phyloP scores from a whole-genome alignment of 306 rosid species.

The Gastrolobium villosum region DNA sequence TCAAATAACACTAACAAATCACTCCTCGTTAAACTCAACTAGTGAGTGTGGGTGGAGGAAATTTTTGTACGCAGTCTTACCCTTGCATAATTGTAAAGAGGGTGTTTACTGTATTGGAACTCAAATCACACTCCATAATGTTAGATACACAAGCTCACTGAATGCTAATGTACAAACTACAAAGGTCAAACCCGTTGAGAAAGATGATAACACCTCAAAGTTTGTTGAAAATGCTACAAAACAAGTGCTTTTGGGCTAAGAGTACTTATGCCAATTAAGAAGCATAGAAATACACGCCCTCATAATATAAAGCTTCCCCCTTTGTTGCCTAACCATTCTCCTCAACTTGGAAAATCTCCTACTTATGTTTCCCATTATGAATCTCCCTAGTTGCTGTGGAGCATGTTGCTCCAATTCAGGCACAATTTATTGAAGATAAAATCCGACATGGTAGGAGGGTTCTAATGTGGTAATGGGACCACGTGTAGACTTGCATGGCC shows the following conservation, averaged over 20 bases:
- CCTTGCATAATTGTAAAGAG: no score
- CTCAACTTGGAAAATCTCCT: constrained; percentile 73
- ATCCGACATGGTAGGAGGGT: constrained; percentile 33
- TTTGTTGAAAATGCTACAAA: background rate
- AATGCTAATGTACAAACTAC: constrained; percentile 3
- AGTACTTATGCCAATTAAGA: constrained; percentile 78
- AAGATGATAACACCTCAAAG: constrained; percentile 16
- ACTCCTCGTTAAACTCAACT: no score
- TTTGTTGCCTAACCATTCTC: constrained; percentile 79
- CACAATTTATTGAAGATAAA: constrained; percentile 51
- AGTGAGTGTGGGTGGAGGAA: no score
- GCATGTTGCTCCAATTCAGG: constrained; percentile 39
- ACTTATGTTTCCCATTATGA: constrained; percentile 50
- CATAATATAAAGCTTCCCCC: constrained; percentile 80
- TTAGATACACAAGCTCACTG: constrained; percentile 29
- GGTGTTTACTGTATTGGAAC: no score
- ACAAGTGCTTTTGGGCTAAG: constrained; percentile 49
- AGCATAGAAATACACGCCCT: constrained; percentile 88
- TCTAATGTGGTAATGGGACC: constrained; percentile 32
- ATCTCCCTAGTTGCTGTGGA: constrained; percentile 25
- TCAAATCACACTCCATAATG: constrained; percentile 30
- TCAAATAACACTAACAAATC: no score
- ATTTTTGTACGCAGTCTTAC: no score
- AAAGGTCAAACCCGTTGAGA: constrained; percentile 21
- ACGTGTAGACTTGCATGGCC: constrained; percentile 50